phyloP scores from a whole-genome alignment of 2,329 filamentous ascomycete genomes.

The Pseudogymnoascus destructans region DNA sequence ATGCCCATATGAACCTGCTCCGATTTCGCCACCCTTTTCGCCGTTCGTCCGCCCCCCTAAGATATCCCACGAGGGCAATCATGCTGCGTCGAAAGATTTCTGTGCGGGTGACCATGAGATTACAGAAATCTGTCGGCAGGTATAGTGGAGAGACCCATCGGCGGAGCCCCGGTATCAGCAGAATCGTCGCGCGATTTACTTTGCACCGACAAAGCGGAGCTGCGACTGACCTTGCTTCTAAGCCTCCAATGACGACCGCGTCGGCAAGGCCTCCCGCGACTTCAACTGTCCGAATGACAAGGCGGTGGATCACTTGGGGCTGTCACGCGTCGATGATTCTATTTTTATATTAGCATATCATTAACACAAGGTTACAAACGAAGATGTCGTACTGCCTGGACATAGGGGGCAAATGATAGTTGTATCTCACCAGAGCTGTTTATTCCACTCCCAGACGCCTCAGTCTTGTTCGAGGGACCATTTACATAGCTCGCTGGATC shows the following conservation, averaged over 20 bases:
- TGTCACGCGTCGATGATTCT: slow-evolving; percentile 22
- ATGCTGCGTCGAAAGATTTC: neutral
- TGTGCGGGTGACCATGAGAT: neutral
- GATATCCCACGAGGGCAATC: neutral
- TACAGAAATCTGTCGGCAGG: neutral
- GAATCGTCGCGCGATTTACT: neutral
- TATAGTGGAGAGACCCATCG: neutral
- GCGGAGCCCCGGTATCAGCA: neutral
- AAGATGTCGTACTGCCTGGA: neutral
- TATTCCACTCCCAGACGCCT: slow-evolving; percentile 17
- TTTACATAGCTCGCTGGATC: slow-evolving; percentile 17
- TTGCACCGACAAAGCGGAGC: neutral
- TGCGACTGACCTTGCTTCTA: slow-evolving; percentile 15
- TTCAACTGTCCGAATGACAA: slow-evolving; percentile 12
- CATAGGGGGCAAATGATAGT: slow-evolving; percentile 1
- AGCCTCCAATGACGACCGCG: slow-evolving; percentile 23
- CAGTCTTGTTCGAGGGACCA: slow-evolving; percentile 17
- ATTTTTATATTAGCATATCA: slow-evolving; percentile 1
- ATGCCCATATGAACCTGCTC: neutral
- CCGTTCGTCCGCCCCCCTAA: neutral
- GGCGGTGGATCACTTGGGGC: slow-evolving; percentile 22
- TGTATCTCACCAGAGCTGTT: slow-evolving; percentile 19
- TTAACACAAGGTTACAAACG: neutral
- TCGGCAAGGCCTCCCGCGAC: slow-evolving; percentile 14
- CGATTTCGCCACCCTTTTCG: neutral